A percentile compares a stretch with the other conserved stretches of the same genome.
Evolutionary conservation across 768 basidiomycete species (phyloP).

Genomic region (Basidioascus undulatus): DNA sequence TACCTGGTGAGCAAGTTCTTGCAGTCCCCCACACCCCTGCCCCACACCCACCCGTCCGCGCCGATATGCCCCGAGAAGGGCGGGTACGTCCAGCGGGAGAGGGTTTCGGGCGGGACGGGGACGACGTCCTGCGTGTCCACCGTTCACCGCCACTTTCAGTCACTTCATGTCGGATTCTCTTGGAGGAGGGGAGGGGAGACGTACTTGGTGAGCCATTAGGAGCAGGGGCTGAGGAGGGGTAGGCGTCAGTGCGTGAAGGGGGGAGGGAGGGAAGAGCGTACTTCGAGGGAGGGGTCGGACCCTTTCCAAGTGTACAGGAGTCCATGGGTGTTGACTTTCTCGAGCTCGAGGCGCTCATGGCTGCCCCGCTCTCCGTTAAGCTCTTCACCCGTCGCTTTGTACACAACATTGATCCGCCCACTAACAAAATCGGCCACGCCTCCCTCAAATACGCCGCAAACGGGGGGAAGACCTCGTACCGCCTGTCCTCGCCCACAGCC

Average conservation of each 20-base stretch:
- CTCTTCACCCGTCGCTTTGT: too few species aligned
- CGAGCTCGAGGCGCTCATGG: conserved; percentile 32
- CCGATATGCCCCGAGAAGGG: conserved; percentile 6
- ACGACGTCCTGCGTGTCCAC: conserved; percentile 10
- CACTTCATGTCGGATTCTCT: too few species aligned
- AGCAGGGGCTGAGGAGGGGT: too few species aligned
- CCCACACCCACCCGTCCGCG: conserved; percentile 5
- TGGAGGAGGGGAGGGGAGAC: too few species aligned
- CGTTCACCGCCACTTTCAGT: too few species aligned
- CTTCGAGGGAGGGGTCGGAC: conserved; percentile 32
- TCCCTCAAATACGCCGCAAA: too few species aligned
- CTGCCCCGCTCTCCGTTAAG: too few species aligned
- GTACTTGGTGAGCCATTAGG: conserved; percentile 9
- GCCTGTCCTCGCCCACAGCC: too few species aligned
- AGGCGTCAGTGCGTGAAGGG: too few species aligned
- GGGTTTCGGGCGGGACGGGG: conserved; percentile 4
- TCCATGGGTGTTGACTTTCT: conserved; percentile 51
- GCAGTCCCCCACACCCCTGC: conserved; percentile 6
- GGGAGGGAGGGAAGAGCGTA: conserved; percentile 19
- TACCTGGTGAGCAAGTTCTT: conserved; percentile 5
- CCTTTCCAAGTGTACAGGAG: conserved; percentile 51
- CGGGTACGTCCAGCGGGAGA: conserved; percentile 5
- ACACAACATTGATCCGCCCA: too few species aligned
- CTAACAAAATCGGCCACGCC: too few species aligned
- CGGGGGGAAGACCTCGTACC: too few species aligned